Conservation (phyloP, 2,329 filamentous ascomycete genomes). For the Chrysoporthe austroafricana region DNA sequence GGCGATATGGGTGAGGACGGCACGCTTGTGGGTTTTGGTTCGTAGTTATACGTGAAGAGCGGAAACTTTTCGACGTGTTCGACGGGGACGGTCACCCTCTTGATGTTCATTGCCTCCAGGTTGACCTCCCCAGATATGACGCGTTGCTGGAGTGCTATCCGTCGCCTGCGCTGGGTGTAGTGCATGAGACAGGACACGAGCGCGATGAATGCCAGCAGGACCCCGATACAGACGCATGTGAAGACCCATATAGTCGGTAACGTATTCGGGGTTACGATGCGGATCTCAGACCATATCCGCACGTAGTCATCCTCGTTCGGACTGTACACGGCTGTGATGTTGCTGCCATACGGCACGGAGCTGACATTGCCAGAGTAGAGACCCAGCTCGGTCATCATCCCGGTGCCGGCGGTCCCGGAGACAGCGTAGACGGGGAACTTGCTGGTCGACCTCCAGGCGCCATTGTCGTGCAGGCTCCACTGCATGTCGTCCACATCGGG, state of each 20-base stretch:
- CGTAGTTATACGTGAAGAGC: constrained; percentile 73
- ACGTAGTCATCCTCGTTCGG: constrained; percentile 62
- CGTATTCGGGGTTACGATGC: constrained; percentile 48
- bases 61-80: constrained; percentile 75
- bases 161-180: constrained; percentile 71
- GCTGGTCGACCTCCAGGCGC: constrained; percentile 72
- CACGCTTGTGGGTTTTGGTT: constrained; percentile 46
- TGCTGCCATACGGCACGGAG: constrained; percentile 59
- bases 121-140: constrained; percentile 81
- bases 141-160: constrained; percentile 68
- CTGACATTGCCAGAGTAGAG: constrained; percentile 78
- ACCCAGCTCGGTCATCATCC: constrained; percentile 72
- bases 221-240: constrained; percentile 69
- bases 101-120: constrained; percentile 83
- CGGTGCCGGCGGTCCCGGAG: constrained; percentile 64
- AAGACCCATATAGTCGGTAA: constrained; percentile 84
- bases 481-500: constrained; percentile 64
- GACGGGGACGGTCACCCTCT: constrained; percentile 75
- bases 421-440: constrained; percentile 84
- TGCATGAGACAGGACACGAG: constrained; percentile 76
- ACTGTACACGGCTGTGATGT: constrained; percentile 59
- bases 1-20: constrained; percentile 45
- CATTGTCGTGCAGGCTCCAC: constrained; percentile 74
- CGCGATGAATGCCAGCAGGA: constrained; percentile 70
- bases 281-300: constrained; percentile 61